Base-by-base conservation (phyloP, 1,284 basidiomycete species). In the Pterula multifida region DNA sequence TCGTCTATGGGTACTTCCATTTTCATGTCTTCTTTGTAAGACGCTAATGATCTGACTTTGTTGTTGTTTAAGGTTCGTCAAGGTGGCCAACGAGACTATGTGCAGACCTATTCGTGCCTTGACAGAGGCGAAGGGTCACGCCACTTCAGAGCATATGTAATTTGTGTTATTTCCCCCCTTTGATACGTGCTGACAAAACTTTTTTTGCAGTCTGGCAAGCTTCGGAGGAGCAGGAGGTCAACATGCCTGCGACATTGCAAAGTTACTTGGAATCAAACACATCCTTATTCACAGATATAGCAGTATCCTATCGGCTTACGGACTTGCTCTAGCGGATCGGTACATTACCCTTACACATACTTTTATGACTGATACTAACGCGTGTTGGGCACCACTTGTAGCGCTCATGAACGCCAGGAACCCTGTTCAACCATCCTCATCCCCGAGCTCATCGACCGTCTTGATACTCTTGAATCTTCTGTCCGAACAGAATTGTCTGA, bases 81-180 rank as follows among this genome's bases (percentile, higher is more conserved):
- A 90, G 60, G 86, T 93, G n/a, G 90, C 90, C 11, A 93, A 92
- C 55, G 90, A 92, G 68, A 90, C 88, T 0, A 96, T 96, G 92
- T 87, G 85, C 57, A 72, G 93, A 44, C 94, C 93, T 1, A 96
- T 97, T 53, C 80, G 93, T 3, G 84, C 93, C 1, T 65, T 97
- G 53, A 97, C 93, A 0, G 94, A 95, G 65, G 91, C 89, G 1
- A 71, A 90, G 46, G 93, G 94, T 3, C 82, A 91, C 64, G 85
- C 87, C 2, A 87, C 88, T 0, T 77, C 79, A 1, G 84, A 81
- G 59, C 94, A 97, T 61, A 77, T 91, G 80, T 85, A 61, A 36
- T 75, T 61, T 45, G 4, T 21, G 24, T 32, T 28, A 44, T 44
- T 17, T 25, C 48, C 26, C 21, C 35, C 2, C 45, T 44, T 36